These are phyloP conservation scores for Cyberlindnera mycetangii DNA, from an alignment of 805 yeast genomes.

Conservation along the genomic window DNA sequence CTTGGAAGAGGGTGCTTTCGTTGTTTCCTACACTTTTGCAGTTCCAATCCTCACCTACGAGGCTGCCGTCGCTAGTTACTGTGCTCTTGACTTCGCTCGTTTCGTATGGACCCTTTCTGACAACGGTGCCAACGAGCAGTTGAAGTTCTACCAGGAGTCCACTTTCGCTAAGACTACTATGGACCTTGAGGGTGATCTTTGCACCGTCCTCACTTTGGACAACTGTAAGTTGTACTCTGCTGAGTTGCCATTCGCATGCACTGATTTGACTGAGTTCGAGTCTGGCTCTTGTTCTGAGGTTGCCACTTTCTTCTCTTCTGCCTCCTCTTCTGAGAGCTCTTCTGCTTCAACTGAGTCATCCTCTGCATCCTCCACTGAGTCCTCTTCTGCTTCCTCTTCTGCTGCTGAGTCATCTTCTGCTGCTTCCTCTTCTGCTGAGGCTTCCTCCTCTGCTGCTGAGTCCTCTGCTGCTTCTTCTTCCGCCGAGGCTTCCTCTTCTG, in stretches of 20 bases:
- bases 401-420: not conserved
- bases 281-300: not conserved
- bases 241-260: constrained; percentile 11
- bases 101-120: constrained; percentile 8
- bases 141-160: constrained; percentile 12
- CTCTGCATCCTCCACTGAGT: not conserved
- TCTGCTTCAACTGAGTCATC: not conserved
- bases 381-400: not conserved
- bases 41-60: constrained; percentile 7
- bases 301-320: not conserved
- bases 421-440: not conserved
- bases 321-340: not conserved
- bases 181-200: not conserved
- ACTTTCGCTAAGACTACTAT: not conserved
- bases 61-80: constrained; percentile 5
- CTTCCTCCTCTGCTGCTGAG: not conserved
- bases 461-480: constrained; percentile 2
- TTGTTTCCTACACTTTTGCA: constrained; percentile 10
- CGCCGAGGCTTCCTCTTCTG: constrained; percentile 1
- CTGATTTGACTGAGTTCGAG: constrained; percentile 3
- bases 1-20: constrained; percentile 17
- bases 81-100: constrained; percentile 14
- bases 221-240: constrained; percentile 9
- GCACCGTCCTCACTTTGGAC: constrained; percentile 3
- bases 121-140: constrained; percentile 2